These are phyloP conservation scores for Collybia nuda DNA, from an alignment of 768 basidiomycete genomes.

Conservation along the genomic window DNA sequence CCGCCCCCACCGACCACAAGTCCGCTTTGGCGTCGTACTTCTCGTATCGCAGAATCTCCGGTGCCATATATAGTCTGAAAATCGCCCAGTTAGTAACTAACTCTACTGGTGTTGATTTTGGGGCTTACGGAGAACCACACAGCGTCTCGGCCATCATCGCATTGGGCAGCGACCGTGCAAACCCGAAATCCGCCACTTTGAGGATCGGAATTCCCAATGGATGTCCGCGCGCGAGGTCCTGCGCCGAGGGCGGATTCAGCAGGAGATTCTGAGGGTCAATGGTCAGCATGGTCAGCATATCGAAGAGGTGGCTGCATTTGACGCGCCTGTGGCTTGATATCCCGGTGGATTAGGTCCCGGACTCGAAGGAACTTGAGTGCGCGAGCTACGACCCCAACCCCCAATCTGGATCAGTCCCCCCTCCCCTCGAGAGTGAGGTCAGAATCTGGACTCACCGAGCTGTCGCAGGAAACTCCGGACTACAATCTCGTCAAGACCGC, in stretches of 20 bases:
- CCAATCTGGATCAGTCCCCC: no score
- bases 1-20: constrained; percentile 97
- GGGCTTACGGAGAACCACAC: constrained; percentile 90
- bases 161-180: constrained; percentile 88
- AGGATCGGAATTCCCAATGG: constrained; percentile 91
- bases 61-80: constrained; percentile 95
- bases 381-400: constrained; percentile 53
- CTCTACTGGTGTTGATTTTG: background rate
- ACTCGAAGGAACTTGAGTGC: constrained; percentile 91
- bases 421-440: constrained; percentile 7
- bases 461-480: constrained; percentile 92
- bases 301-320: background rate
- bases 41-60: constrained; percentile 94
- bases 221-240: constrained; percentile 84
- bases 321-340: constrained; percentile 91
- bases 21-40: constrained; percentile 98
- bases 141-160: constrained; percentile 97
- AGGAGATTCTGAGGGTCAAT: constrained; percentile 86
- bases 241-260: constrained; percentile 75
- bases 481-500: constrained; percentile 88
- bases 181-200: constrained; percentile 98
- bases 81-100: constrained; percentile 1
- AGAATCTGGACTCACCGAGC: constrained; percentile 32
- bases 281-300: background rate
- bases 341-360: constrained; percentile 90